Evolutionary conservation across 2,329 filamentous ascomycete species (phyloP).

Genomic region (Cyphellophora attinorum): DNA sequence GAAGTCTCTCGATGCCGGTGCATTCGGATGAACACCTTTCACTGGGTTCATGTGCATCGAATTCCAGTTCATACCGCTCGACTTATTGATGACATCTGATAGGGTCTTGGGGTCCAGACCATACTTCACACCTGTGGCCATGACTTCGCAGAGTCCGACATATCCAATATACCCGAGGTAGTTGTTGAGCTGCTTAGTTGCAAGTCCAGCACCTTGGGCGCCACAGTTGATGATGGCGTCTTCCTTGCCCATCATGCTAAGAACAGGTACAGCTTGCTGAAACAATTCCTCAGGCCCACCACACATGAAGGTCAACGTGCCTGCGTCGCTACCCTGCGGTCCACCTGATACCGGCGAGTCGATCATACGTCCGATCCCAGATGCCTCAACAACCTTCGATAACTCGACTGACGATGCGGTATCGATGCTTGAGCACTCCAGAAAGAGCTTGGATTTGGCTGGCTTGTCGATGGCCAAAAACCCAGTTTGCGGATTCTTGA

Average conservation of each 20-base stretch:
- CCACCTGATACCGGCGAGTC: conserved; percentile 46
- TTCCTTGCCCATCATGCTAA: conserved; percentile 35
- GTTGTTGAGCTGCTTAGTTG: conserved; percentile 22
- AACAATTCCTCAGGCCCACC: conserved; percentile 46
- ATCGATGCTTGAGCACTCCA: conserved; percentile 47
- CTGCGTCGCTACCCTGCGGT: conserved; percentile 39
- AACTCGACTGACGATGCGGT: conserved; percentile 39
- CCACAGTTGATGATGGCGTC: conserved; percentile 30
- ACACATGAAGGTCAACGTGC: conserved; percentile 46
- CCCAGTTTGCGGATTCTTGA: conserved; percentile 35
- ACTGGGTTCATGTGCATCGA: conserved; percentile 21
- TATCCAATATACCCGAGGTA: conserved; percentile 18
- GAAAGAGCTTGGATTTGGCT: conserved; percentile 29
- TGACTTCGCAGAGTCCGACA: conserved; percentile 23
- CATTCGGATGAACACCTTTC: conserved; percentile 30
- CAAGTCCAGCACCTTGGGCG: conserved; percentile 18
- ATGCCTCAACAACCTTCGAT: conserved; percentile 20
- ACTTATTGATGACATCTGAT: conserved; percentile 29
- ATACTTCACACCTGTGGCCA: conserved; percentile 30
- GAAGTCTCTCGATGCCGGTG: conserved; percentile 26
- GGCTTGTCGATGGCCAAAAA: conserved; percentile 26
- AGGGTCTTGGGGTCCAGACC: conserved; percentile 16
- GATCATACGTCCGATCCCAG: conserved; percentile 37
- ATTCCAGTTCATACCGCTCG: conserved; percentile 19
- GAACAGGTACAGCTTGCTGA: conserved; percentile 28